Base-by-base conservation (phyloP, 805 yeast species). In the Nakazawaea wyomingensis region DNA sequence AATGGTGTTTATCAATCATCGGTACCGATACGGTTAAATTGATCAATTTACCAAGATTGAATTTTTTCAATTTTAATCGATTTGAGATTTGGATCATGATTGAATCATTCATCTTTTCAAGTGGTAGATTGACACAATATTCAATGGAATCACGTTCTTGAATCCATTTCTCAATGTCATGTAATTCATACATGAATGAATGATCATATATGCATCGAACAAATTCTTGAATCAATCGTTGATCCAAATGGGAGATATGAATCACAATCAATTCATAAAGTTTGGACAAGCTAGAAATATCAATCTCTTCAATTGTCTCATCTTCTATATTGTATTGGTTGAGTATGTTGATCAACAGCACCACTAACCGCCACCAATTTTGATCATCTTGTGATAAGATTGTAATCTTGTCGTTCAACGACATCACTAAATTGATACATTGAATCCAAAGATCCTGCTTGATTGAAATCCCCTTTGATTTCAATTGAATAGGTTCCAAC, bases 141-240 rank as follows among this genome's bases (percentile, higher is more conserved):
- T 27, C 40, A 22, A 21, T 16, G 7, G 37, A 17, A 14, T 42
- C 26, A 10, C 21, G 26, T 3, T 10, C 19, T n/a, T 11, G 4
- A 6, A 40, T 40, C 33, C 19, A 7, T n/a, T 1, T 62, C 51
- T 76, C 95, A 14, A 72, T 58, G 37, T 73, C 84, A 58, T 71
- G 85, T 28, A 66, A 67, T 44, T 70, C 76, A 64, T 75, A 84
- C 21, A 76, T 60, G 49, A 70, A 84, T 1, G 91, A 82, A 18
- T 75, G 66, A 1, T 62, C 55, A 75, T 85, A 82, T 2, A 88
- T 52, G 1, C 71, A 59, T 4, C 67, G 56, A 2, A 82, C 55
- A 35, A 78, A 69, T 9, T 61, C 62, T 9, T 68, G 66, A 10
- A 81, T 52, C 17, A 68, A 56, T 1, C 52, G 51, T 4, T 57